Evolutionary conservation across 2,329 filamentous ascomycete species (phyloP), one percentile per base, ranked within the genome.

Genomic region (Cladosporium austrohemisphaericum): DNA sequence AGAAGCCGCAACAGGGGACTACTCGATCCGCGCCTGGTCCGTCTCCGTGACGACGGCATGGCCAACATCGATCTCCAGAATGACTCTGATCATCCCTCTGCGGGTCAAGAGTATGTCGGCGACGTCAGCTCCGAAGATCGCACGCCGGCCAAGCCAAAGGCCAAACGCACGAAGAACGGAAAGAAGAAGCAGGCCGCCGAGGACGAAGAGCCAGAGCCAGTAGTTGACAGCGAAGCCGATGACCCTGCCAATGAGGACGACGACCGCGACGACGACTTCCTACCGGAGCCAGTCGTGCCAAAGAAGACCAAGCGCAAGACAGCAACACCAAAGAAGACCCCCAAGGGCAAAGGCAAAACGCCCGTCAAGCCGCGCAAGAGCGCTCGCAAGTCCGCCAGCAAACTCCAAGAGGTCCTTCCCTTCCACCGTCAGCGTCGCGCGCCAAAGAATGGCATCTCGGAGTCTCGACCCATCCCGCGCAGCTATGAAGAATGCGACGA

Each of bases 401-500:
- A 25, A 16, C n/a, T 6, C 16, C 20, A 16, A 3, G 14, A 29
- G 4, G 20, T n/a, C 14, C 8, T 37, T 10, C 18, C 47, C 5
- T 26, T 43, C 29, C 35, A 50, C 18, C 47, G 47, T 14, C 28
- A 43, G 38, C 37, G 47, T 19, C 36, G 38, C 16, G 37, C 47
- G 19, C 47, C 28, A 8, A 36, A 28, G 29, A 14, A 43, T 18
- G 47, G 47, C 23, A 43, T 41, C 47, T 29, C 20, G 7, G 47
- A 41, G 11, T 16, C 37, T 29, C 41, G 49, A 1, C 23, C 26
- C 5, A 44, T 65, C 16, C 56, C 58, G 2, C 52, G 52, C 29
- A 54, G 46, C 11, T 56, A 57, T 31, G 59, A 60, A 4, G 62
- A 65, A 22, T 64, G 62, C 53, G 51, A 53, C 26, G 53, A 57